phyloP scores from a whole-genome alignment of 164 flowering plant species.

The Dillenia turbinata region DNA sequence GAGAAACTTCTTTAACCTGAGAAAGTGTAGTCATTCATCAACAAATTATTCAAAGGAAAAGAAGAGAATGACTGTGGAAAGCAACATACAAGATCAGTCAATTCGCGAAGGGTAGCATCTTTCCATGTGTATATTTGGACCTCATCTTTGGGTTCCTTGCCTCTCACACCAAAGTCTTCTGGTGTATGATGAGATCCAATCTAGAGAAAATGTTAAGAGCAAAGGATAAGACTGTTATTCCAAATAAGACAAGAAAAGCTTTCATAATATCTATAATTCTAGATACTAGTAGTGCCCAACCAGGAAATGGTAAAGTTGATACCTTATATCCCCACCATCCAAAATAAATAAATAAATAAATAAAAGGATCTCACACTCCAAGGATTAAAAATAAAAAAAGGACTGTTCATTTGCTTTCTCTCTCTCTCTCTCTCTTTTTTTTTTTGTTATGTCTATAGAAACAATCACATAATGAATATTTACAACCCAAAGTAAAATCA shows the following conservation, averaged over 20 bases:
- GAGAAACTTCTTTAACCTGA: conserved; percentile 96
- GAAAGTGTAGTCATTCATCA: conserved; percentile 9
- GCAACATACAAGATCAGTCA: conserved; percentile 77
- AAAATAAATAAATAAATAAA: background rate
- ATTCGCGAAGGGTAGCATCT: conserved; percentile 94
- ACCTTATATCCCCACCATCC: background rate
- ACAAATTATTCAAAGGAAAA: background rate
- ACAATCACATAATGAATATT: no score
- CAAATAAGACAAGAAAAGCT: background rate
- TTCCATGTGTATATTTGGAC: conserved; percentile 99
- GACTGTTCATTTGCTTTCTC: background rate
- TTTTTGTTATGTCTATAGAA: no score
- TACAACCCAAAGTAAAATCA: no score
- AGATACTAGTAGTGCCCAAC: no score
- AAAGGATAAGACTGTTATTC: background rate
- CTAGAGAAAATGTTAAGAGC: conserved; percentile 25
- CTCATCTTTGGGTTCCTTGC: conserved; percentile 94
- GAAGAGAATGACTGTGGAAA: background rate
- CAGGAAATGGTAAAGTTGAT: background rate
- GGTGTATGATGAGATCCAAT: conserved; percentile 73
- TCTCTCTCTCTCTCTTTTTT: no score
- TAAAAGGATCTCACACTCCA: background rate
- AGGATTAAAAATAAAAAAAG: no score
- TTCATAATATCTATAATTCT: background rate
- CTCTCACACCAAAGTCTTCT: conserved; percentile 83